These are phyloP conservation scores for Aaosphaeria arxii DNA, from an alignment of 2,329 filamentous ascomycete species.

Conservation along the genomic window DNA sequence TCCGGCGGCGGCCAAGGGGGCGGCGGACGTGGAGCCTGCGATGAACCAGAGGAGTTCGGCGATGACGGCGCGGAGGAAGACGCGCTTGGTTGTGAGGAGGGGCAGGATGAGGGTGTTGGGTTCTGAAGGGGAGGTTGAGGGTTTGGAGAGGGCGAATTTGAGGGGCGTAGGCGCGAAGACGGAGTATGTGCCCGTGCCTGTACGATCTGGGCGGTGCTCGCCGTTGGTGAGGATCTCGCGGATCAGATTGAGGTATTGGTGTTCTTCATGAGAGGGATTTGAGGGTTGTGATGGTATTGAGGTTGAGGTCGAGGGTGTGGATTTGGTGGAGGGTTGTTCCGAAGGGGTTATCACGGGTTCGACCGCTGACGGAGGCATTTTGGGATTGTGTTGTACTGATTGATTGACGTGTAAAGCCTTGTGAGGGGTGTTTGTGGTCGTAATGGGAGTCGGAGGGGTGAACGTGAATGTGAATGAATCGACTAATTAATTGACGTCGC, in stretches of 20 bases:
- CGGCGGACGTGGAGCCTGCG: constrained; percentile 75
- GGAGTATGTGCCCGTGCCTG: constrained; percentile 87
- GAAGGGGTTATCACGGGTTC: constrained; percentile 21
- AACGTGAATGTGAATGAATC: too few relatives aligned
- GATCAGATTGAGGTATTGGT: constrained; percentile 90
- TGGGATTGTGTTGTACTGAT: constrained; percentile 1
- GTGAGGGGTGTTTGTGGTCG: too few relatives aligned
- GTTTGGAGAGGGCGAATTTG: constrained; percentile 75
- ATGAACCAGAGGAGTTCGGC: constrained; percentile 97
- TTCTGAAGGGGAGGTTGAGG: constrained; percentile 36
- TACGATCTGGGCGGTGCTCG: constrained; percentile 87
- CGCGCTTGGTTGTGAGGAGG: constrained; percentile 94
- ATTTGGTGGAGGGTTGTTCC: constrained; percentile 11
- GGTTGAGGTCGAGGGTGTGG: constrained; percentile 4
- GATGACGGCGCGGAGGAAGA: constrained; percentile 86
- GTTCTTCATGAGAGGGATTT: constrained; percentile 67
- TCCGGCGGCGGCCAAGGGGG: constrained; percentile 71
- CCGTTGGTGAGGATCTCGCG: constrained; percentile 77
- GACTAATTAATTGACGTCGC: too few relatives aligned
- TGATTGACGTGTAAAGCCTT: too few relatives aligned
- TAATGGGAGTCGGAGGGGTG: too few relatives aligned
- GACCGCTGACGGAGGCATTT: constrained; percentile 26
- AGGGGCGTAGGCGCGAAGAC: constrained; percentile 85
- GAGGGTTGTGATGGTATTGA: constrained; percentile 5
- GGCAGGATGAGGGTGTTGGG: constrained; percentile 67